phyloP scores from a whole-genome alignment of 495 filamentous ascomycete genomes.

The Amniculicola lignicola region DNA sequence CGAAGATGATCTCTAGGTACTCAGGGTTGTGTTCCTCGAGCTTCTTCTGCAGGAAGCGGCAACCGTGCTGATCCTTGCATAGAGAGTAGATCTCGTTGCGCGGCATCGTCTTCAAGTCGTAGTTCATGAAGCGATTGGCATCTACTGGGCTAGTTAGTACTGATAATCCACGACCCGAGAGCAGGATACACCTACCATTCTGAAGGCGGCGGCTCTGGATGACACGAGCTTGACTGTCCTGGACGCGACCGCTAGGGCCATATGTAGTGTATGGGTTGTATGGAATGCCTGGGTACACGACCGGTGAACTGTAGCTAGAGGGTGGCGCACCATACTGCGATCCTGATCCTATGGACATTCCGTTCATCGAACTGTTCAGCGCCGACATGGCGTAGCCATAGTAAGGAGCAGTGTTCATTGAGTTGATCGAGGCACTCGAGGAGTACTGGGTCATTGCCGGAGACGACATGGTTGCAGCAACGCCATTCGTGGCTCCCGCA shows the following conservation, averaged over 20 bases:
- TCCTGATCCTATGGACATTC: constrained; percentile 52
- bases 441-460: constrained; percentile 38
- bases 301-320: constrained; percentile 11
- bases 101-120: constrained; percentile 70
- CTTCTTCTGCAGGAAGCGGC: constrained; percentile 92
- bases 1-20: constrained; percentile 86
- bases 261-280: constrained; percentile 44
- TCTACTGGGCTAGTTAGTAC: constrained; percentile 17
- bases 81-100: constrained; percentile 74
- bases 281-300: constrained; percentile 34
- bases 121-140: constrained; percentile 69
- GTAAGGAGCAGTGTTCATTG: constrained; percentile 37
- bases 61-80: constrained; percentile 97
- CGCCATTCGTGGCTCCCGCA: constrained; percentile 5
- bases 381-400: constrained; percentile 54
- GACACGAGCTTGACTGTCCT: constrained; percentile 67
- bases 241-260: constrained; percentile 40
- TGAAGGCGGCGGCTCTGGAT: constrained; percentile 64
- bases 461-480: constrained; percentile 21
- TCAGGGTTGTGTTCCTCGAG: constrained; percentile 84
- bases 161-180: constrained; percentile 37
- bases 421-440: constrained; percentile 20
- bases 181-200: constrained; percentile 65
- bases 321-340: constrained; percentile 34
- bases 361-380: constrained; percentile 58